Evolutionary conservation across 768 basidiomycete genomes (phyloP), one percentile per base, ranked within the genome.

Genomic region (Leucocoprinus leucothites): DNA sequence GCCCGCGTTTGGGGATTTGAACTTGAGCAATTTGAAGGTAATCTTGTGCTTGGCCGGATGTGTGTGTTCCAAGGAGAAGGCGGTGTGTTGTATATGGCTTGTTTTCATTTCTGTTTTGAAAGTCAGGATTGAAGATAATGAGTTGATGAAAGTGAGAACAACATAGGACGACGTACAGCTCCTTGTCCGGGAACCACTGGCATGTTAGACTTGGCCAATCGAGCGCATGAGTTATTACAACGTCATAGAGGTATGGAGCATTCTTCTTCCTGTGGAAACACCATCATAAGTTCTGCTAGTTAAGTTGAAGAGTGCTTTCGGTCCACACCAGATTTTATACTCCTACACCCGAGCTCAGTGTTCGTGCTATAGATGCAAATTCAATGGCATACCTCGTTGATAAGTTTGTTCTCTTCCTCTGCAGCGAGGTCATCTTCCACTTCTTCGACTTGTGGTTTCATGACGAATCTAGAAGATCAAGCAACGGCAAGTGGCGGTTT

Each of bases 111-210:
- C 94, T 97, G 59, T n/a, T 51, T 7, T 19, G 46, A 48, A 34
- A 9, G 18, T 31, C 40, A 31, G 26, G 25, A n/a, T 56, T 22
- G n/a, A 26, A 38, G 9, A 26, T 38, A 34, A 45, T 48, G 51
- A 25, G 43, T 31, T 48, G 21, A 18, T 18, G 40, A 9, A 53
- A 35, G 26, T 14, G 22, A 25, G 3, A 16, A 36, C n/a, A 21
- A 31, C 9, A 24, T 28, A 40, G 48, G 41, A 19, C 52, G 9
- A 71, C 91, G 65, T 63, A 95, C 95, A 84, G 82, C 72, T 98
- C 92, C 70, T 86, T 88, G 77, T 99, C 97, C 0, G 97, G 97
- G 70, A 99, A 91, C 97, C 97, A 99, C 73, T 98, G 97, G 69
- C 92, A 94, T 3, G 97, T 99, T 65, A 99, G 69, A 65, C 88